Conservation (phyloP, 108 stramenopile species). For the Skeletonema tropicum region DNA sequence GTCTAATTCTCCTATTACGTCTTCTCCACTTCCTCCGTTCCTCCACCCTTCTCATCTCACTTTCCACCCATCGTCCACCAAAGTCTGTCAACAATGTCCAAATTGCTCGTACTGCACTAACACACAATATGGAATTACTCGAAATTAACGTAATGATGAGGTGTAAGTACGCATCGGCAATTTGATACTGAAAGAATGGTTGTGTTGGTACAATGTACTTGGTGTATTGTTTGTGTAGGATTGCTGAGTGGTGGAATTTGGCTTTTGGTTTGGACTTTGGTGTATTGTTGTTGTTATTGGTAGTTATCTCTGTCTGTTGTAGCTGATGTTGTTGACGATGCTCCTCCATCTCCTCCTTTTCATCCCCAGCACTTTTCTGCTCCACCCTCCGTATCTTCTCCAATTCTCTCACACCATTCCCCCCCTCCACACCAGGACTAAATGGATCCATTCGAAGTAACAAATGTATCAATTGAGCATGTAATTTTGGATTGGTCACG, state of each 20-base stretch:
- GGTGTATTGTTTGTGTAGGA: constrained; percentile 24
- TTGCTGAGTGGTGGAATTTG: constrained; percentile 32
- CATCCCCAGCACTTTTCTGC: neutral
- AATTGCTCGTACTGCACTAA: constrained; percentile 31
- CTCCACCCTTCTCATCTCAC: constrained; percentile 12
- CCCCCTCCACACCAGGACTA: constrained; percentile 16
- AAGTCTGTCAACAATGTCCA: constrained; percentile 44
- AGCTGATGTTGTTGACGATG: constrained; percentile 5
- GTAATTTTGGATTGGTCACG: constrained; percentile 19
- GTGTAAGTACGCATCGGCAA: constrained; percentile 52
- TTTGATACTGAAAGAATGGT: constrained; percentile 39
- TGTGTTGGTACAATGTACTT: constrained; percentile 15
- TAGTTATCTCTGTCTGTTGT: too few species aligned
- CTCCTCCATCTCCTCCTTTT: neutral
- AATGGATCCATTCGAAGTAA: constrained; percentile 52
- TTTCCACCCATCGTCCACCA: constrained; percentile 21
- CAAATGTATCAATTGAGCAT: constrained; percentile 43
- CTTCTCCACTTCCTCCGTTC: constrained; percentile 6
- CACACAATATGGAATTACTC: constrained; percentile 40
- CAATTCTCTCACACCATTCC: constrained; percentile 25
- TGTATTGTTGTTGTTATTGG: neutral
- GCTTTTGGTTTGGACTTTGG: neutral
- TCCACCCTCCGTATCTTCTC: constrained; percentile 18
- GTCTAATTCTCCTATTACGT: constrained; percentile 1
- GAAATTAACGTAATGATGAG: constrained; percentile 36